phyloP scores from a whole-genome alignment of 805 yeast species.

The Myxozyma melibiosi region DNA sequence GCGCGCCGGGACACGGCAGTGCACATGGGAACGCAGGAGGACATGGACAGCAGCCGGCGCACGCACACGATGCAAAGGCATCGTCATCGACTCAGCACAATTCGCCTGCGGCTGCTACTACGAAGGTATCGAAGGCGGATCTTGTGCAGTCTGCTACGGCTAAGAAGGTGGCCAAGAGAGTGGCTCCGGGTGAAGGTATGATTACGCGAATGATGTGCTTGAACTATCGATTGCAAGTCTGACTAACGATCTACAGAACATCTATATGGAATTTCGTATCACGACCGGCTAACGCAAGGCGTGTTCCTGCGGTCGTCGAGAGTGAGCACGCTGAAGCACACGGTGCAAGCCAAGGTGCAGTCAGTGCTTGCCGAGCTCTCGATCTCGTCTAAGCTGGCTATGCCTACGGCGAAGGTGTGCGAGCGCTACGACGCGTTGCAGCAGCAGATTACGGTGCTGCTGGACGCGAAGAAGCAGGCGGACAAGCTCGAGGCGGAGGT shows the following conservation, averaged over 20 bases:
- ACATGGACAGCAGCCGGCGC: background rate
- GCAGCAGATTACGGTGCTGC: conserved; percentile 65
- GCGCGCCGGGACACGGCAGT: conserved; percentile 2
- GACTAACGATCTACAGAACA: conserved; percentile 50
- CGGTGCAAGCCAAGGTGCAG: conserved; percentile 62
- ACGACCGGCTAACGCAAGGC: conserved; percentile 62
- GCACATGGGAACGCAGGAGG: background rate
- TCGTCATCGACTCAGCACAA: background rate
- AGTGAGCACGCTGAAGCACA: conserved; percentile 76
- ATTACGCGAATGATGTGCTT: background rate
- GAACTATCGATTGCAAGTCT: background rate
- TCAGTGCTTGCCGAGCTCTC: conserved; percentile 75
- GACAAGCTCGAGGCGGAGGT: conserved; percentile 87
- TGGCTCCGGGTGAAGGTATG: conserved; percentile 28
- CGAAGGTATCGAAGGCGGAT: conserved; percentile 22
- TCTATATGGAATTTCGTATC: conserved; percentile 79
- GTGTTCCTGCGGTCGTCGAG: conserved; percentile 79
- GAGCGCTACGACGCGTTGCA: conserved; percentile 74
- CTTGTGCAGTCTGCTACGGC: conserved; percentile 22
- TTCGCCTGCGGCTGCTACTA: background rate
- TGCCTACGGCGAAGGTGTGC: conserved; percentile 82
- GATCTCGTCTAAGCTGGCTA: conserved; percentile 71
- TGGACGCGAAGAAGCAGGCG: conserved; percentile 82
- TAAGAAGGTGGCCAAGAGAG: conserved; percentile 27
- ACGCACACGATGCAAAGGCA: background rate